Conservation (phyloP, 371 early-diverging fungal genomes). For the Quaeritorhiza haematococci region DNA sequence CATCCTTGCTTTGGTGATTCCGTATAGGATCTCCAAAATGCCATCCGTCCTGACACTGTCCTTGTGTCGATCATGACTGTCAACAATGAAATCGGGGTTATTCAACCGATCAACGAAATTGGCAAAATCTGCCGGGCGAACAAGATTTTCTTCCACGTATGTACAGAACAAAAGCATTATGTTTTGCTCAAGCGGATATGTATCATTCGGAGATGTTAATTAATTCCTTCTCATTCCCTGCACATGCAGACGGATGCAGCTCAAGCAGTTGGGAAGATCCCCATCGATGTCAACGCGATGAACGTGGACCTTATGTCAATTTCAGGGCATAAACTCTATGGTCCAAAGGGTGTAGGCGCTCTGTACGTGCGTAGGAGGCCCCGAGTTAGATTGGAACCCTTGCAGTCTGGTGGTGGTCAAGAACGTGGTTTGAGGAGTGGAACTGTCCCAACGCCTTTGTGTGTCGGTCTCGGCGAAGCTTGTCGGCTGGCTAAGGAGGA, state of each 20-base stretch:
- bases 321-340: conserved; percentile 98
- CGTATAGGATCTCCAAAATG: conserved; percentile 64
- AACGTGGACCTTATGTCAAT: conserved; percentile 97
- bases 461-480: conserved; percentile 96
- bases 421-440: conserved; percentile 98
- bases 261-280: conserved; percentile 98
- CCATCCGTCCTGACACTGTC: conserved; percentile 88
- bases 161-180: not conserved
- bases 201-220: not conserved
- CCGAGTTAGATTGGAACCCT: conserved; percentile 89
- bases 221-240: not conserved
- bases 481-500: conserved; percentile 83
- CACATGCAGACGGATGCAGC: conserved; percentile 94
- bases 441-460: conserved; percentile 94
- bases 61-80: conserved; percentile 97
- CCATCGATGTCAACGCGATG: conserved; percentile 92
- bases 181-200: not conserved
- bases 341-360: conserved; percentile 98
- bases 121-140: conserved; percentile 80
- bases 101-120: conserved; percentile 95
- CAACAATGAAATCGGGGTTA: conserved; percentile 99
- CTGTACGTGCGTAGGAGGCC: conserved; percentile 95
- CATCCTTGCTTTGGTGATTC: too few species aligned
- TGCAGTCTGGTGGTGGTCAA: conserved; percentile 97
- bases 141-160: conserved; percentile 82